Conservation (phyloP, 73 alveolate species). For the Paramecium caudatum region DNA sequence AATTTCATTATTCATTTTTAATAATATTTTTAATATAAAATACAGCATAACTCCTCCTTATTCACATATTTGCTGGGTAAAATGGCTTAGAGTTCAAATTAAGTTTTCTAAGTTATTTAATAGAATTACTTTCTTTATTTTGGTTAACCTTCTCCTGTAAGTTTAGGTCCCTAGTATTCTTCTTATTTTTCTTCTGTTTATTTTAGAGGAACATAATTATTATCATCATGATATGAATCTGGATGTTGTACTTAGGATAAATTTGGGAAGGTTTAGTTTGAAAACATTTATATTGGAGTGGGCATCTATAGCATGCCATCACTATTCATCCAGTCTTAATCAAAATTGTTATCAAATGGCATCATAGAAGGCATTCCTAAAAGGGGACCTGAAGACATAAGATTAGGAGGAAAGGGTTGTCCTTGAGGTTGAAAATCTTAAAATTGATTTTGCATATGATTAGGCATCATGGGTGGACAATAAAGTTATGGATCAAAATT, state of each 20-base stretch:
- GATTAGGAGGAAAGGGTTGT: conserved; percentile 8
- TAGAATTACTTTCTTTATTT: conserved; percentile 11
- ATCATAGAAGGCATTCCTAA: conserved; percentile 41
- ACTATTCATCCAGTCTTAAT: conserved; percentile 3
- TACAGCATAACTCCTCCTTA: too few relatives aligned
- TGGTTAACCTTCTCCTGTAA: background rate
- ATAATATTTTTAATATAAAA: too few relatives aligned
- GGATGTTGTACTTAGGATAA: conserved; percentile 26
- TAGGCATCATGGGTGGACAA: conserved; percentile 50
- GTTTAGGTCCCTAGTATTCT: too few relatives aligned
- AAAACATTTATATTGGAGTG: background rate
- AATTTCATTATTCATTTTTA: too few relatives aligned
- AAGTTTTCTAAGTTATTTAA: background rate
- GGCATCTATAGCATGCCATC: conserved; percentile 37
- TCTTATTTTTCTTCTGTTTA: background rate
- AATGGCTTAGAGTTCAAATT: conserved; percentile 33
- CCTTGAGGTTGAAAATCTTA: background rate
- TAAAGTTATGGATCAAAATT: background rate
- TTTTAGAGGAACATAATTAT: background rate
- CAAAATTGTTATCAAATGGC: background rate
- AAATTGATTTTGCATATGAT: background rate
- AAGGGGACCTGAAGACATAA: conserved; percentile 1
- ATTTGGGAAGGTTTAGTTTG: conserved; percentile 6
- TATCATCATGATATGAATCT: background rate
- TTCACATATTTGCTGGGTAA: conserved; percentile 33